These are phyloP conservation scores for Beauveria caledonica DNA, from an alignment of 2,329 filamentous ascomycete genomes.

Conservation along the genomic window DNA sequence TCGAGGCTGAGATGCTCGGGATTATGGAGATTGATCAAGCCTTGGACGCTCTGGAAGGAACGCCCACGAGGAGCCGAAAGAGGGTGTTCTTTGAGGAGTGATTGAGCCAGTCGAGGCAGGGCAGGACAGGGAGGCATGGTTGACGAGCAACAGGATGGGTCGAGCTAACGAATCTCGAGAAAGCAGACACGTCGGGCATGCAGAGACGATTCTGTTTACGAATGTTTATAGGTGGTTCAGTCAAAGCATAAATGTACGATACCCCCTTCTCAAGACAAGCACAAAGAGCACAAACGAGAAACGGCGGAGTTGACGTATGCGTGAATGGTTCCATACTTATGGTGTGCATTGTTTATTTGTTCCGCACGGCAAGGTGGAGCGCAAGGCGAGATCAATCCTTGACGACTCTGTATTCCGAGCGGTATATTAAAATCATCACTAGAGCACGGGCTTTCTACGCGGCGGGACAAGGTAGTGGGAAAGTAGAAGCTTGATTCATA, in stretches of 20 bases:
- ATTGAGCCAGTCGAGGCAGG: too few relatives aligned
- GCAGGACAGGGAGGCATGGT: too few relatives aligned
- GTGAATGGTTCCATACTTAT: conserved; percentile 10
- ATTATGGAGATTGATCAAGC: conserved; percentile 58
- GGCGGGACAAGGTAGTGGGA: conserved; percentile 9
- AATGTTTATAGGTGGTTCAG: conserved; percentile 11
- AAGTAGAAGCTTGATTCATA: conserved; percentile 7
- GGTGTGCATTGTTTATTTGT: conserved; percentile 11
- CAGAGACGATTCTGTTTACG: conserved; percentile 15
- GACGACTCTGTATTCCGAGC: conserved; percentile 69
- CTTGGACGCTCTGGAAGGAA: conserved; percentile 46
- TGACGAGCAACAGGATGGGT: conserved; percentile 12
- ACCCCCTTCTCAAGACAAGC: conserved; percentile 20
- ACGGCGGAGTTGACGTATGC: not conserved
- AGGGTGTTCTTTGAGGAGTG: conserved; percentile 43
- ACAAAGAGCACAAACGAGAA: not conserved
- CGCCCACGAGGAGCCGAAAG: conserved; percentile 39
- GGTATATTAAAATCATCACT: conserved; percentile 44
- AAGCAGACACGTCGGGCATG: conserved; percentile 14
- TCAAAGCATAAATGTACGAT: conserved; percentile 26
- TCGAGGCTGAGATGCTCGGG: conserved; percentile 54
- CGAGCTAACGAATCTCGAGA: conserved; percentile 17
- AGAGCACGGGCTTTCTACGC: conserved; percentile 7
- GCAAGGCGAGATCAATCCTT: conserved; percentile 69
- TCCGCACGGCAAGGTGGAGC: conserved; percentile 69